Evolutionary conservation across 495 filamentous ascomycete genomes (phyloP).

Genomic region (Penicillium manginii): DNA sequence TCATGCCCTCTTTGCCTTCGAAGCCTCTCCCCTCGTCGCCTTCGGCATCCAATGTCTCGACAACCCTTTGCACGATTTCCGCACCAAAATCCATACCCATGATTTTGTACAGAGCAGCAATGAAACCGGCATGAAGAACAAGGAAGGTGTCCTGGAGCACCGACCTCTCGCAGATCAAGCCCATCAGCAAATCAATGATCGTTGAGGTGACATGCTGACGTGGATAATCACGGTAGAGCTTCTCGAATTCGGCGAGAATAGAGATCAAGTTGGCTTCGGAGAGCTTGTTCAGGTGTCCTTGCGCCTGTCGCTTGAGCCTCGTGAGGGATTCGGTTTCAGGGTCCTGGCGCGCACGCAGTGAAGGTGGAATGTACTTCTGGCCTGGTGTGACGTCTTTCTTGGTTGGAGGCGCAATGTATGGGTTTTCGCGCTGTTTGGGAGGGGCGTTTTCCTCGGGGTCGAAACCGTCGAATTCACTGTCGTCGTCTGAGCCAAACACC

Average conservation of each 20-base stretch:
- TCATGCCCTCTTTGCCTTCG: conserved; percentile 70
- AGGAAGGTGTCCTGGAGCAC: conserved; percentile 83
- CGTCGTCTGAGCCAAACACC: conserved; percentile 30
- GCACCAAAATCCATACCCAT: conserved; percentile 88
- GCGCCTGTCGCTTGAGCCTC: conserved; percentile 75
- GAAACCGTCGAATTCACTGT: conserved; percentile 44
- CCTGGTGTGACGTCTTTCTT: conserved; percentile 28
- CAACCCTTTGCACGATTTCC: conserved; percentile 74
- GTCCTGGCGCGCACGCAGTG: conserved; percentile 64
- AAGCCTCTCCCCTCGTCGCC: conserved; percentile 43
- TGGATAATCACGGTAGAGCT: conserved; percentile 78
- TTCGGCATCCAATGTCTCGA: conserved; percentile 64
- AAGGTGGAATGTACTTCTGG: conserved; percentile 86
- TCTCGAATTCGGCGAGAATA: conserved; percentile 78
- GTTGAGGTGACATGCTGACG: conserved; percentile 83
- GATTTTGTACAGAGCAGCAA: conserved; percentile 83
- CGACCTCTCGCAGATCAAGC: conserved; percentile 74
- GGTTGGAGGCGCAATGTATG: conserved; percentile 60
- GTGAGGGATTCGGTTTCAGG: conserved; percentile 69
- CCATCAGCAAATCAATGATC: conserved; percentile 72
- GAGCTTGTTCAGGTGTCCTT: conserved; percentile 89
- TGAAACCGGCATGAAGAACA: conserved; percentile 87
- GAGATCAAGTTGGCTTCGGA: conserved; percentile 86
- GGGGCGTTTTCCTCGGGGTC: conserved; percentile 37
- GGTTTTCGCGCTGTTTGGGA: conserved; percentile 60